Conservation (phyloP, 495 filamentous ascomycete genomes). For the Bryoglossum gracile region DNA sequence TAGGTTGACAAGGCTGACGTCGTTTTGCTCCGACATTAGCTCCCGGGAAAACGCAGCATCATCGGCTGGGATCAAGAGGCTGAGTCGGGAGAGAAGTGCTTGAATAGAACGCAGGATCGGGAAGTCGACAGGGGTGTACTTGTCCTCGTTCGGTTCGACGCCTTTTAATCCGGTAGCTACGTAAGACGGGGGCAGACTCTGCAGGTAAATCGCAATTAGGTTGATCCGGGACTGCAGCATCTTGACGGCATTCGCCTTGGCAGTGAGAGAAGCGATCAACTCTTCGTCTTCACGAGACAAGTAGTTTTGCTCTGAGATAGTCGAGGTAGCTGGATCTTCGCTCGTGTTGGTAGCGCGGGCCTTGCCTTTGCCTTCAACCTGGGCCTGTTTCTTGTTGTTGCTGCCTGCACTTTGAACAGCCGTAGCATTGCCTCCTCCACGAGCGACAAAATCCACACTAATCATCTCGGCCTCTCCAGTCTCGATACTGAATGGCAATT, state of each 20-base stretch:
- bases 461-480: constrained; percentile 98
- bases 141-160: constrained; percentile 28
- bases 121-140: constrained; percentile 46
- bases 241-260: constrained; percentile 84
- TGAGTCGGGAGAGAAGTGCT: constrained; percentile 55
- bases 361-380: constrained; percentile 28
- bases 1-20: constrained; percentile 67
- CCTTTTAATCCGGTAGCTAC: constrained; percentile 30
- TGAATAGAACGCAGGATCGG: constrained; percentile 59
- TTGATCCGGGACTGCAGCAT: constrained; percentile 82
- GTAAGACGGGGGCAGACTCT: constrained; percentile 59
- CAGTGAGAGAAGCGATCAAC: constrained; percentile 57
- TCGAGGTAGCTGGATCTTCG: constrained; percentile 32
- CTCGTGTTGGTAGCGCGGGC: constrained; percentile 31
- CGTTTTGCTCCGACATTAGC: constrained; percentile 60
- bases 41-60: constrained; percentile 47
- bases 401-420: constrained; percentile 43
- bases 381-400: constrained; percentile 13
- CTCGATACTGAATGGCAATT: constrained; percentile 80
- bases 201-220: constrained; percentile 74
- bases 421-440: constrained; percentile 71
- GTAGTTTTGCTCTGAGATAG: constrained; percentile 35
- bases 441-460: constrained; percentile 81
- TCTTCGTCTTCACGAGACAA: constrained; percentile 79
- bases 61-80: constrained; percentile 50